phyloP scores from a whole-genome alignment of 306 rosid species.

The Abrus precatorius region DNA sequence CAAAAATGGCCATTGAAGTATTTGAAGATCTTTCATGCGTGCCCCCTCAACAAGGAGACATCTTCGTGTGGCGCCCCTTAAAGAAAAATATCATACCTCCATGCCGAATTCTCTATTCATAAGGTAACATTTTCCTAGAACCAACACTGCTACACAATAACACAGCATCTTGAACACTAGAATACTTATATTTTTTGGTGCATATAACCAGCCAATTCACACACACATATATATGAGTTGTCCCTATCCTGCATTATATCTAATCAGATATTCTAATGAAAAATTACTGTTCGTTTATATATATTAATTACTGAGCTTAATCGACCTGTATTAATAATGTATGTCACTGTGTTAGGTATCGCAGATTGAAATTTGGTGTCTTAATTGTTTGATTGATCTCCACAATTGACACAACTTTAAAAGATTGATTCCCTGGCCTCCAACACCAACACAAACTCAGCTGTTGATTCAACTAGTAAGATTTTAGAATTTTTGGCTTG shows the following conservation, averaged over 20 bases:
- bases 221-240: neutral
- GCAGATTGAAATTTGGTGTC: neutral
- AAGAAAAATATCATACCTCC: neutral
- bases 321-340: neutral
- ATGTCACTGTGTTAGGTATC: neutral
- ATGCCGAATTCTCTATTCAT: slow-evolving; percentile 3
- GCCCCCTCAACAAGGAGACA: slow-evolving; percentile 14
- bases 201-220: neutral
- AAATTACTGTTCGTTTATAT: neutral
- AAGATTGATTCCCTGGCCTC: neutral
- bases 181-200: neutral
- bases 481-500: no score
- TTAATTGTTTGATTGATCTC: neutral
- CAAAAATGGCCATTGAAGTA: neutral
- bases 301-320: neutral
- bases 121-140: neutral
- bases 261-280: neutral
- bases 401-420: neutral
- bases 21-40: neutral
- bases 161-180: neutral
- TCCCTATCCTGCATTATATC: neutral
- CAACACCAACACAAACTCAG: neutral
- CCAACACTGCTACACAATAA: neutral
- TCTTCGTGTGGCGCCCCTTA: neutral
- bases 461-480: neutral